Evolutionary conservation across 1,284 basidiomycete genomes (phyloP), one percentile per base, ranked within the genome.

Genomic region (Melampsora larici-populina): DNA sequence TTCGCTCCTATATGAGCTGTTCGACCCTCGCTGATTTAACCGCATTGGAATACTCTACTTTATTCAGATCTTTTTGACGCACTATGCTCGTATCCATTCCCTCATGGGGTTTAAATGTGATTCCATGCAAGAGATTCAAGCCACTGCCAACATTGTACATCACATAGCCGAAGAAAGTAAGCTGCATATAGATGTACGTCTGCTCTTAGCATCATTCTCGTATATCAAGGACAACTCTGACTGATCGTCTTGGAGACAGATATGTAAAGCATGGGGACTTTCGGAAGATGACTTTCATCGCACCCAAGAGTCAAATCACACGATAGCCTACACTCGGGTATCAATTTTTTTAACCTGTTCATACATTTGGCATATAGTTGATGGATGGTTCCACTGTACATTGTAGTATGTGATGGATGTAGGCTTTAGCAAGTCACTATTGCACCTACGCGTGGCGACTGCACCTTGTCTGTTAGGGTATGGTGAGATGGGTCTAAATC

Each of bases 391-490:
- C 51, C 3, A 55, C 6, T 6, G 17, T 21, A 6, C 51, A 15
- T 21, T 55, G 1, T 89, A 90, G n/a, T 96, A 90, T 84, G 87
- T 96, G 36, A 85, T 95, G 31, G 91, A 95, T 83, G 86, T 89
- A 0, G 92, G 91, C 0, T 81, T 91, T 18, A 89, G 89, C 82
- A 87, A 93, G 4, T 92, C 94, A 82, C 84, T 89, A 17, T 88
- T 89, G 36, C 90, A 89, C 79, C 85, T 95, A 15, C 84, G 92
- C 29, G 90, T 97, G 83, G 92, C 92, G 0, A 88, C 95, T 1
- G 89, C 91, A 21, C 90, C 92, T 5, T 98, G 95, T 83, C 86
- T 97, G 17, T 85, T 97, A 0, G 95, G 95, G 0, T 98, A 97
- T 82, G 95, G 93, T n/a, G 92, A 97, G 83, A 92, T 96, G 0